Evolutionary conservation across 2,329 filamentous ascomycete species (phyloP).

Genomic region (Xylariales sp.): DNA sequence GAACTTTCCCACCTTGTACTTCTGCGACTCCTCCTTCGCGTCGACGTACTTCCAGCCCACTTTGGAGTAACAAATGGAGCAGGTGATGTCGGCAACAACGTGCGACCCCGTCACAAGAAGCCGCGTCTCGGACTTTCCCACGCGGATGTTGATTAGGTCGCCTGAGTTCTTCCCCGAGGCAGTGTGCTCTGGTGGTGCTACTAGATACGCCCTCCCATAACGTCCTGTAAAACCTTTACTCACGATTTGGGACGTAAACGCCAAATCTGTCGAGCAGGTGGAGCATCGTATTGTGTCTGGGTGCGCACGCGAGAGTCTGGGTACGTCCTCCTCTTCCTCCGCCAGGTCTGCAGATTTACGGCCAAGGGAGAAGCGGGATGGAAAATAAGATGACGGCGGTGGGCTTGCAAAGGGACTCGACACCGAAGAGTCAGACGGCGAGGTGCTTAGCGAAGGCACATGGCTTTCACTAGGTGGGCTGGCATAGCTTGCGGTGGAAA

Average conservation of each 20-base stretch:
- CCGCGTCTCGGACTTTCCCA: conserved; percentile 51
- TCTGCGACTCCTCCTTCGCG: conserved; percentile 53
- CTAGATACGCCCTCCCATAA: conserved; percentile 60
- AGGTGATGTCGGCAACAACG: conserved; percentile 60
- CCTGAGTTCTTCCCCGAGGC: conserved; percentile 9
- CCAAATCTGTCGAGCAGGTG: conserved; percentile 56
- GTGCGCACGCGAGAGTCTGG: conserved; percentile 34
- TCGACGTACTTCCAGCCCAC: conserved; percentile 68
- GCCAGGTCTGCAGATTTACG: conserved; percentile 12
- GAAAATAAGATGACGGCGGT: conserved; percentile 17
- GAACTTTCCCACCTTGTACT: conserved; percentile 66
- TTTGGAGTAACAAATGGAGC: conserved; percentile 48
- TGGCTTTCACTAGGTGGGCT: conserved; percentile 16
- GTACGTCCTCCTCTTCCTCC: conserved; percentile 9
- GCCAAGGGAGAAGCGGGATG: conserved; percentile 16
- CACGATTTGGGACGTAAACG: conserved; percentile 56
- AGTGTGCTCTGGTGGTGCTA: conserved; percentile 33
- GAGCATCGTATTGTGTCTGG: conserved; percentile 57
- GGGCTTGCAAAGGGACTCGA: conserved; percentile 19
- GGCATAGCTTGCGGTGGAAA: conserved; percentile 23
- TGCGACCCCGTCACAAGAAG: conserved; percentile 60
- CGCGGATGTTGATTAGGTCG: conserved; percentile 48
- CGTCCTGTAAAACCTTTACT: conserved; percentile 64
- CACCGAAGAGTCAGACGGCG: conserved; percentile 27
- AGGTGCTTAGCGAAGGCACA: conserved; percentile 29